A percentile compares a stretch with the other conserved stretches of the same genome.
Conservation (phyloP, 164 flowering plant genomes). For the Saururus chinensis region DNA sequence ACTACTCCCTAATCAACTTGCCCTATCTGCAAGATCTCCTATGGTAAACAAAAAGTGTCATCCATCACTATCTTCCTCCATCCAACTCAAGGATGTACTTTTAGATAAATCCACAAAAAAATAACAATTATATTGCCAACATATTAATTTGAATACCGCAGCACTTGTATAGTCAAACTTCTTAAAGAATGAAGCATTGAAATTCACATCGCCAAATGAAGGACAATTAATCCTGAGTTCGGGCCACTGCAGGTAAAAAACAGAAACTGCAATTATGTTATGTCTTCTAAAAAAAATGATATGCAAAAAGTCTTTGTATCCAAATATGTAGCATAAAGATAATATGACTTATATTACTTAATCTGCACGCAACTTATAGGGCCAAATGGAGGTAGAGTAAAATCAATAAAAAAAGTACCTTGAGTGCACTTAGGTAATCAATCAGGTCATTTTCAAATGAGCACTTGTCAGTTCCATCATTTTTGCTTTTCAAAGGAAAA, state of each 20-base stretch:
- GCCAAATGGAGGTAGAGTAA: neutral
- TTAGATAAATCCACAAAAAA: neutral
- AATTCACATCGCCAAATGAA: conserved; percentile 39
- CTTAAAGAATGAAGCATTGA: conserved; percentile 70
- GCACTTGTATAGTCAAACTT: conserved; percentile 81
- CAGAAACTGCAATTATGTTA: too few relatives aligned
- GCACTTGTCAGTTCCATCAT: conserved; percentile 27
- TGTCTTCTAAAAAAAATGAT: neutral
- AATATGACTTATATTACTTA: too few relatives aligned
- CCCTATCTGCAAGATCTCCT: neutral
- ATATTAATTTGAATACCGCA: conserved; percentile 31
- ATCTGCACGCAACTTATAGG: neutral
- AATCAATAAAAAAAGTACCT: conserved; percentile 39
- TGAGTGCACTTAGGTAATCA: conserved; percentile 70
- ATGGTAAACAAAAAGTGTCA: too few relatives aligned
- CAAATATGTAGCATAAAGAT: neutral
- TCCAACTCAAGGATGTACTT: neutral
- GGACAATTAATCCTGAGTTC: conserved; percentile 56
- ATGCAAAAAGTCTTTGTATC: neutral
- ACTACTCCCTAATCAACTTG: neutral
- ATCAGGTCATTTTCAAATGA: conserved; percentile 79
- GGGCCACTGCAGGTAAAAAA: conserved; percentile 63
- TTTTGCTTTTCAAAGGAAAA: conserved; percentile 88
- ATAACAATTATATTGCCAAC: neutral
- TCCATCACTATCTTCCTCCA: too few relatives aligned